Evolutionary conservation across 345 rosid species (phyloP), one percentile per base, ranked within the genome.

Genomic region (Nasturtium officinale): DNA sequence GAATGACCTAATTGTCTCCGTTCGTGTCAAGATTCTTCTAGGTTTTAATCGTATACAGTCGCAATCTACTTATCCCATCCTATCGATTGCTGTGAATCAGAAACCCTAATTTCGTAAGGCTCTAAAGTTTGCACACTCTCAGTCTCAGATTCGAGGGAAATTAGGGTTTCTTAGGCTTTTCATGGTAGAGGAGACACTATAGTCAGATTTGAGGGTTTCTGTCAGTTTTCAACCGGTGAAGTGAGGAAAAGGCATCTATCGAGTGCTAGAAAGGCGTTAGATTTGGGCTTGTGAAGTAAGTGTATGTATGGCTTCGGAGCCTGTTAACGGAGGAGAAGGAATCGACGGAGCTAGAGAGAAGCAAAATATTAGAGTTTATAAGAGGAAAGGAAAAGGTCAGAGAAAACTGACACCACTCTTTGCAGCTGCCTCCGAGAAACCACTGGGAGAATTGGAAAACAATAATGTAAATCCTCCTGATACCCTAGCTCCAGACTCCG

Each of bases 301-400:
- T 88, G 77, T 83, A 82, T 89, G 97, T 80, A 95, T 91, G 99
- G 99, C 96, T 83, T 95, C 97, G 69, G 96, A 82, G 89, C 82
- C 88, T 77, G 79, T 80, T 72, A 88, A 77, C 47, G 90, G 85
- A 71, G 91, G 86, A 74, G 93, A 82, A 17, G 90, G 82, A 74
- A 84, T 77, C 61, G 89, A 83, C 75, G 95, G 82, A 35, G 78
- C 79, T 9, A 84, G 80, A 71, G 93, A 89, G 83, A 91, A 83
- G 81, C 89, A 78, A 79, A 87, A 85, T 67, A 86, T 76, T 43
- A 94, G 77, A 75, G 99, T 94, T 11, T 94, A 94, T 72, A 87
- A 83, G 12, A 85, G 99, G 79, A 94, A 91, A 78, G 83, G 85
- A 0, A 77, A 57, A 70, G 76, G 80, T 29, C 71, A 77, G 25